Evolutionary conservation across 805 yeast species (phyloP), one percentile per base, ranked within the genome.

Genomic region (Cyberlindnera misumaiensis): DNA sequence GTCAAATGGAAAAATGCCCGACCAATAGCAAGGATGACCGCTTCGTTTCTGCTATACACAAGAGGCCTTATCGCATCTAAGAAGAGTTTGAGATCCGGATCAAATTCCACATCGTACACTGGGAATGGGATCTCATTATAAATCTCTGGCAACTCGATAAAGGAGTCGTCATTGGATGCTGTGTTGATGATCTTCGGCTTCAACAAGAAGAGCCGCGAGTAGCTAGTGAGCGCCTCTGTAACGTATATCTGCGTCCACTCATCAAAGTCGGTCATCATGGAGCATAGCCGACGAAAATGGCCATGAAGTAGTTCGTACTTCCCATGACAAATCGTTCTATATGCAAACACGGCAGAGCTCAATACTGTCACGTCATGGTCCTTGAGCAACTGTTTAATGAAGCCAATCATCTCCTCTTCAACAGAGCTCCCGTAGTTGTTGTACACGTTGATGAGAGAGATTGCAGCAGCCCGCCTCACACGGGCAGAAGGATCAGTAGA

Each of bases 391-490:
- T 63, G 64, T 14, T 67, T 59, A 33, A 89, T 58, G 28, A 68
- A 58, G 2, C 64, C 73, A 8, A 69, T 47, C 27, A 86, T 57
- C 38, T 78, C 83, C 8, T 63, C 66, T 27, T 66, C 63, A 1
- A 75, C 63, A 3, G 68, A 57, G 11, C 65, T 69, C 8, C 67
- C 64, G 14, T 64, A 55, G 28, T 69, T 62, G 39, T 65, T 67
- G 43, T 58, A 65, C 22, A 77, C 56, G 38, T 83, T 86, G 4
- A 77, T 71, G 25, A 88, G 67, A 0, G 95, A 84, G 34, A 82
- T 68, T 2, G 90, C 88, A 2, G 90, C 75, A 2, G 95, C 82
- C 26, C 80, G 65, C 45, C 97, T 71, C 3, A 93, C 98, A 12
- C 72, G 55, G 0, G 95, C 78, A 8, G 93, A 78, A 3, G 78